phyloP scores from a whole-genome alignment of 805 yeast genomes.

The Hanseniaspora lindneri region DNA sequence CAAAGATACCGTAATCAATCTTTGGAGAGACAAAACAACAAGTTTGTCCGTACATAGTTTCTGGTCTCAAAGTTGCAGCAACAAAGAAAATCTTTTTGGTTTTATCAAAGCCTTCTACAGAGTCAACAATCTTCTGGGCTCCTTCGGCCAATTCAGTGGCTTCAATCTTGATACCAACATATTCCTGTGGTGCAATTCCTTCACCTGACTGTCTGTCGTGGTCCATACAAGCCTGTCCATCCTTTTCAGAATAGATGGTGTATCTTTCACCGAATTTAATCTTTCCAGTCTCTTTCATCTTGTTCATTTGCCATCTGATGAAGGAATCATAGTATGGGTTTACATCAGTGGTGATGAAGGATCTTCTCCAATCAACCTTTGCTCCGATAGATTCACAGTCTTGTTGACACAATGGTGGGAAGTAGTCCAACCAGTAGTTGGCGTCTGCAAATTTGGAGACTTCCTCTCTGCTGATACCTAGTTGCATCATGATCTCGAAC shows the following conservation, averaged over 20 bases:
- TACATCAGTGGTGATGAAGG: slow-evolving; percentile 86
- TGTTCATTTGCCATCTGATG: slow-evolving; percentile 91
- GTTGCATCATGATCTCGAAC: slow-evolving; percentile 89
- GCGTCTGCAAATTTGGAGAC: slow-evolving; percentile 84
- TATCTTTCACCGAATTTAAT: slow-evolving; percentile 97
- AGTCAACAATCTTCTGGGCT: slow-evolving; percentile 30
- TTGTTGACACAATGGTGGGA: slow-evolving; percentile 78
- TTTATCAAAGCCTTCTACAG: slow-evolving; percentile 29
- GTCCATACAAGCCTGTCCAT: slow-evolving; percentile 99
- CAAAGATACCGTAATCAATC: slow-evolving; percentile 81
- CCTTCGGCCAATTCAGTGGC: slow-evolving; percentile 46
- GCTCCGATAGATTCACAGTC: slow-evolving; percentile 80
- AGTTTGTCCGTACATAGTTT: slow-evolving; percentile 97
- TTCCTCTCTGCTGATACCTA: slow-evolving; percentile 76
- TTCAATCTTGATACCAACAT: slow-evolving; percentile 80
- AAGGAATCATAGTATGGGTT: slow-evolving; percentile 93
- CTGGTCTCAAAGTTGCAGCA: slow-evolving; percentile 97
- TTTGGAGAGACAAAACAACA: slow-evolving; percentile 96
- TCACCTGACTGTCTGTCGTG: slow-evolving; percentile 97
- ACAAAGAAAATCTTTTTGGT: slow-evolving; percentile 66
- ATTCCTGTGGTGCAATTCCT: slow-evolving; percentile 94
- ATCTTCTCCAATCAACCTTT: slow-evolving; percentile 96
- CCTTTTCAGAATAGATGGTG: slow-evolving; percentile 93
- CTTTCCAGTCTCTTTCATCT: slow-evolving; percentile 71
- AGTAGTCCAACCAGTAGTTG: slow-evolving; percentile 75